Base-by-base conservation (phyloP, 192 early-diverging fungal genomes). In the Entomortierella chlamydospora region DNA sequence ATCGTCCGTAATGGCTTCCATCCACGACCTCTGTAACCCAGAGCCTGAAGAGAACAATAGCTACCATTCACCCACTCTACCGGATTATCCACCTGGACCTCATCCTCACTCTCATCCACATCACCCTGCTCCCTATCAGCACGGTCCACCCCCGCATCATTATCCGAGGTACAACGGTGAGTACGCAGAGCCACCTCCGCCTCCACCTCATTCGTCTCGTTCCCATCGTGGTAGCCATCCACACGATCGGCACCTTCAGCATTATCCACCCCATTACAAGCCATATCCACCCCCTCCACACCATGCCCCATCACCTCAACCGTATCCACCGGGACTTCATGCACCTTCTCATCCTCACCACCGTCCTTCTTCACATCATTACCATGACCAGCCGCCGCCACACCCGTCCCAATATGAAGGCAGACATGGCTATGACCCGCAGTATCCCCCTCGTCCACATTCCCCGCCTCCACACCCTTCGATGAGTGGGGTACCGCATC, bases 1-100 rank as follows among this genome's bases (percentile, higher is more conserved):
- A 15, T 29, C 23, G 17, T 45, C 4, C 9, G 41, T 8, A 2
- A 74, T 74, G 72, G 47, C 72, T n/a, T 74, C 72, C 17, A 74
- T 74, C 58, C 72, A 63, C 30, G 72, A 74, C n/a, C 72, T 74
- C 56, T 74, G 72, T 58, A 67, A 67, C 42, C 63, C 63, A 13
- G 72, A 61, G 23, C 49, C 61, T 13, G 49, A 64, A 22, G 57
- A 64, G 20, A 57, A 52, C 1, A 50, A 43, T 15, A 54, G 52
- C 50, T 53, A 34, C 23, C 31, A 57, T 28, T 50, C 54, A 26
- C 50, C 54, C 22, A 4, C 55, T 28, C 37, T 62, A 47, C 56
- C 34, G 22, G 54, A 15, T 17, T 34, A 30, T 23, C 61, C 61
- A 31, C 57, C 67, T 10, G 33, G 41, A 33, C 49, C 70, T 28